phyloP scores from a whole-genome alignment of 148 eudicot genomes.

The Nepenthes gracilis region DNA sequence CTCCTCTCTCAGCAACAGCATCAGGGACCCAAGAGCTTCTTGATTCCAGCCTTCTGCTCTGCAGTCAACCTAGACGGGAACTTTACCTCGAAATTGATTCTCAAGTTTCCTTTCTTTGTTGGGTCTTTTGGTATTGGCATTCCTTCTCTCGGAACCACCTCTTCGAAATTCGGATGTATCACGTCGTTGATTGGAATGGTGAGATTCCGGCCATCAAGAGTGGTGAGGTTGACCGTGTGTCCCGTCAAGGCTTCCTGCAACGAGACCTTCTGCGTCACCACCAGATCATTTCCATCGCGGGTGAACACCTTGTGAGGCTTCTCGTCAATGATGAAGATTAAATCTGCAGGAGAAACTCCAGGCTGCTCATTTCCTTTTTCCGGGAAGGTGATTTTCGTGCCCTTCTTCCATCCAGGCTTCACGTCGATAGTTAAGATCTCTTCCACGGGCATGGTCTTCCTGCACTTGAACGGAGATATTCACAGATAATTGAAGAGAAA shows the following conservation, averaged over 20 bases:
- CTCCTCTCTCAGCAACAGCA: no score
- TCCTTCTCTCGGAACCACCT: conserved; percentile 34
- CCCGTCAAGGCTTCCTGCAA: conserved; percentile 40
- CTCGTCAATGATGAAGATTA: conserved; percentile 32
- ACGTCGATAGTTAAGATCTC: conserved; percentile 34
- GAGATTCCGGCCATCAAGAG: conserved; percentile 35
- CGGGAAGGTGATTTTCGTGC: conserved; percentile 44
- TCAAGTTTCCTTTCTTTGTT: conserved; percentile 29
- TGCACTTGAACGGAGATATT: conserved; percentile 3
- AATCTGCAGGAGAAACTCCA: conserved; percentile 1
- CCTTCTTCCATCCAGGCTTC: conserved; percentile 53
- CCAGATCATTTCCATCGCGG: conserved; percentile 42
- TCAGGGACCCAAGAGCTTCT: conserved; percentile 15
- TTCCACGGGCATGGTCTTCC: conserved; percentile 10
- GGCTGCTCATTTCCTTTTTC: conserved; percentile 44
- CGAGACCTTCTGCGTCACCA: conserved; percentile 21
- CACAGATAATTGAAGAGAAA: no score
- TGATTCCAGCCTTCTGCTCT: conserved; percentile 32
- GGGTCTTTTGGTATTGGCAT: conserved; percentile 47
- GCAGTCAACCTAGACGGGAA: conserved; percentile 26
- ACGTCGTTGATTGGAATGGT: conserved; percentile 25
- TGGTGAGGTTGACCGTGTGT: conserved; percentile 22
- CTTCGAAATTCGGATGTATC: conserved; percentile 30
- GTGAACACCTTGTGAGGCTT: conserved; percentile 33
- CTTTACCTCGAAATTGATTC: conserved; percentile 29